phyloP scores from a whole-genome alignment of 495 filamentous ascomycete species.

The Aspergillus wentii region DNA sequence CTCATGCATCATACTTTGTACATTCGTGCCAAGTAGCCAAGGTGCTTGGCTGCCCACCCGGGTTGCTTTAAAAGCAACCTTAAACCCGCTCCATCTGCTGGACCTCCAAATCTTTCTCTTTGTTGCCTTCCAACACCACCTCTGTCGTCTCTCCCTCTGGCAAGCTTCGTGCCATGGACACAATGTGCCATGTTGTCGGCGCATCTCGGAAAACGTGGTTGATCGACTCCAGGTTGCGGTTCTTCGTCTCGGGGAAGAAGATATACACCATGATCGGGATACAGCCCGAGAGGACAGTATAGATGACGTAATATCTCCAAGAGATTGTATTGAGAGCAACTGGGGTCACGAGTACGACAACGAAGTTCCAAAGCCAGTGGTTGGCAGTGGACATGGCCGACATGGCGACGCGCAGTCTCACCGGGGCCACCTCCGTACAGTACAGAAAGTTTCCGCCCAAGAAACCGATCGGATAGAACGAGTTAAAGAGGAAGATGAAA shows the following conservation, averaged over 20 bases:
- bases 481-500: slow-evolving; percentile 58
- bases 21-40: too few relatives aligned
- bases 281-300: slow-evolving; percentile 26
- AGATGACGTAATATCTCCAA: slow-evolving; percentile 34
- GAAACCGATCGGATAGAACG: slow-evolving; percentile 57
- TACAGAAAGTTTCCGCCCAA: slow-evolving; percentile 55
- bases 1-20: too few relatives aligned
- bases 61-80: not conserved
- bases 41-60: too few relatives aligned
- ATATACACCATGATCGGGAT: slow-evolving; percentile 50
- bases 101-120: slow-evolving; percentile 6
- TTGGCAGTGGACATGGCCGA: slow-evolving; percentile 36
- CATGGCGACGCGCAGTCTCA: slow-evolving; percentile 50
- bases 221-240: slow-evolving; percentile 61
- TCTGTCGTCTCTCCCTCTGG: slow-evolving; percentile 22
- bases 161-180: slow-evolving; percentile 24
- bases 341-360: slow-evolving; percentile 56
- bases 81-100: slow-evolving; percentile 10
- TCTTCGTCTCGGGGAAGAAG: slow-evolving; percentile 65
- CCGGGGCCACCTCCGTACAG: slow-evolving; percentile 51
- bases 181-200: slow-evolving; percentile 24
- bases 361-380: slow-evolving; percentile 52
- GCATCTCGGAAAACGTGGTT: slow-evolving; percentile 62
- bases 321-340: slow-evolving; percentile 31
- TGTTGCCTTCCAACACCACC: slow-evolving; percentile 3